Evolutionary conservation across 73 alveolate genomes (phyloP).

Genomic region (Diophrys appendiculata): DNA sequence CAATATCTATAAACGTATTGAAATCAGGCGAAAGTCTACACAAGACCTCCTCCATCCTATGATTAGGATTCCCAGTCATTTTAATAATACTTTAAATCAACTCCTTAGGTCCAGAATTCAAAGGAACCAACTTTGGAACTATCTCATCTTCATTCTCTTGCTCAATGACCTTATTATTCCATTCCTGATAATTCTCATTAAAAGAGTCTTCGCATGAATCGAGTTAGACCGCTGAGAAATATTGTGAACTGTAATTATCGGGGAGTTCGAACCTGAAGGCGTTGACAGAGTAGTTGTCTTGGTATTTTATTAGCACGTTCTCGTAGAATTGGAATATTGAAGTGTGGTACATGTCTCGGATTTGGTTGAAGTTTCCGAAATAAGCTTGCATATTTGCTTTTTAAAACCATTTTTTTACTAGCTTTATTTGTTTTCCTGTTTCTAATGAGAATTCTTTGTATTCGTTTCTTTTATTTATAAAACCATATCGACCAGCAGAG

Average conservation of each 20-base stretch:
- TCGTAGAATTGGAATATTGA: background rate
- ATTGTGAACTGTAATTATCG: no score
- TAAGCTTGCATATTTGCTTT: background rate
- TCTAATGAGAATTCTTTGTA: background rate
- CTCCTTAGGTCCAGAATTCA: background rate
- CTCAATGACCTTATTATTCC: no score
- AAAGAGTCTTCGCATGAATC: no score
- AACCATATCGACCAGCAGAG: background rate
- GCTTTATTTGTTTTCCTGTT: background rate
- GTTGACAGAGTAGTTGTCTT: background rate
- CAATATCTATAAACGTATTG: no score
- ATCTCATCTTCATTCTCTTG: background rate
- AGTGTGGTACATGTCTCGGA: background rate
- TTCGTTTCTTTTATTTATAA: background rate
- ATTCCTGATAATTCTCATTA: no score
- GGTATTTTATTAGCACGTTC: background rate
- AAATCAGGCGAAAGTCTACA: no score
- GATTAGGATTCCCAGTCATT: background rate
- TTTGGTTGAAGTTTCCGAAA: background rate
- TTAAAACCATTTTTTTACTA: background rate
- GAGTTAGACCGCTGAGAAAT: no score
- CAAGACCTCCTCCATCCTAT: background rate
- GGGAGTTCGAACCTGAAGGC: background rate
- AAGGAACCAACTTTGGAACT: background rate
- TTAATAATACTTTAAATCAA: background rate